These are phyloP conservation scores for Verticillium tricorpus DNA, from an alignment of 2,329 filamentous ascomycete species.

Conservation along the genomic window DNA sequence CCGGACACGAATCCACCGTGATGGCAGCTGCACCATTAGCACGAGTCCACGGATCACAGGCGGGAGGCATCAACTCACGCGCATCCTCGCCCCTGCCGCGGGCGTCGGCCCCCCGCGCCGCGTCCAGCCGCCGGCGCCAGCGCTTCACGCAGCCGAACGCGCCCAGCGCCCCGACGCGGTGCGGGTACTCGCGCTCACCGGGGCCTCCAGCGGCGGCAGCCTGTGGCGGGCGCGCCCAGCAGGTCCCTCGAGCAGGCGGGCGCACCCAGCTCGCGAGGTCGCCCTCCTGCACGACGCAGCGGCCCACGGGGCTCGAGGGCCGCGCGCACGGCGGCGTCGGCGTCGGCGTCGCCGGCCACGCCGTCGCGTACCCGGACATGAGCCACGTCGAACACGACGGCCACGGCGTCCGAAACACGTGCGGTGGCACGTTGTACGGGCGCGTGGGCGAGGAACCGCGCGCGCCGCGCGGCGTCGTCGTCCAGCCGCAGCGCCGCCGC, in stretches of 20 bases:
- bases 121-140: constrained; percentile 39
- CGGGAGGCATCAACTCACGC: background rate
- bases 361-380: constrained; percentile 22
- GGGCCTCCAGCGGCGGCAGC: constrained; percentile 32
- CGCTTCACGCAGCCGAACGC: constrained; percentile 44
- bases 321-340: constrained; percentile 9
- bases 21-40: constrained; percentile 8
- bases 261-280: constrained; percentile 42
- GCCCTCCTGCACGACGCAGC: constrained; percentile 41
- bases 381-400: too few species aligned
- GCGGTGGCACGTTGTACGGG: constrained; percentile 48
- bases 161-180: constrained; percentile 43
- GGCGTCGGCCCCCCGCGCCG: constrained; percentile 15
- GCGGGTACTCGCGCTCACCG: constrained; percentile 34
- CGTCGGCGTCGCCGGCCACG: constrained; percentile 9
- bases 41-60: background rate
- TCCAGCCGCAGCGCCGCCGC: constrained; percentile 26
- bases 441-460: constrained; percentile 37
- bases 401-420: too few species aligned
- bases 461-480: background rate
- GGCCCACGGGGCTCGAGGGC: constrained; percentile 27
- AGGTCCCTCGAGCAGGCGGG: constrained; percentile 45
- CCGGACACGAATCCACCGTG: constrained; percentile 5
- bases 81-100: constrained; percentile 1
- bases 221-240: constrained; percentile 36